Conservation (phyloP, 768 basidiomycete species). For the Tricholomella constricta region DNA sequence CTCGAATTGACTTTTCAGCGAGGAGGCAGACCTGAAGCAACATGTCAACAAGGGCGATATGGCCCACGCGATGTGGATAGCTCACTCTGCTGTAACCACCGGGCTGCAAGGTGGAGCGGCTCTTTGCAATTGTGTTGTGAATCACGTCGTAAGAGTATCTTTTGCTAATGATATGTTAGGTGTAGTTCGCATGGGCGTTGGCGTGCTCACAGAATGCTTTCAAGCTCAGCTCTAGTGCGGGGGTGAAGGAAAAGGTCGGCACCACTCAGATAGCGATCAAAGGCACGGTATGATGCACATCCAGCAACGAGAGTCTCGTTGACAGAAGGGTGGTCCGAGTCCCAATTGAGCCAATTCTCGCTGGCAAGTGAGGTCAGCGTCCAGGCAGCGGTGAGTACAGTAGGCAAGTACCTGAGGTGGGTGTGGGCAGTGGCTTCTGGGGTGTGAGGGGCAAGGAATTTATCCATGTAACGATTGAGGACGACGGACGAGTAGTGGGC, state of each 20-base stretch:
- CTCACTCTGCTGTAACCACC: slow-evolving; percentile 52
- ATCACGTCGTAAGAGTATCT: slow-evolving; percentile 80
- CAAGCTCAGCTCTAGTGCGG: slow-evolving; percentile 62
- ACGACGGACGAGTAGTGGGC: slow-evolving; percentile 16
- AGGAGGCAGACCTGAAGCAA: slow-evolving; percentile 61
- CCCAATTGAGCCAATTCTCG: slow-evolving; percentile 71
- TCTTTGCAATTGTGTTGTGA: slow-evolving; percentile 76
- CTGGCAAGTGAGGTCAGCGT: slow-evolving; percentile 36
- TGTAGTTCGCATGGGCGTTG: not conserved
- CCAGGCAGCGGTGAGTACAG: not conserved
- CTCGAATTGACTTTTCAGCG: slow-evolving; percentile 68
- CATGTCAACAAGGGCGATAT: not conserved
- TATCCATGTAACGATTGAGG: slow-evolving; percentile 51
- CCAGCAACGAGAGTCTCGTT: slow-evolving; percentile 76
- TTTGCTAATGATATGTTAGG: slow-evolving; percentile 42
- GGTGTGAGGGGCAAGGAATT: slow-evolving; percentile 71
- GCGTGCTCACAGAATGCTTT: slow-evolving; percentile 64
- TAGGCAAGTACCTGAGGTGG: slow-evolving; percentile 58
- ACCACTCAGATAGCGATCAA: slow-evolving; percentile 72
- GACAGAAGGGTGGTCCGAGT: slow-evolving; percentile 66
- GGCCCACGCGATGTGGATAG: not conserved
- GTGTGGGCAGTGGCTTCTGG: slow-evolving; percentile 73
- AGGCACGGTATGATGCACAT: slow-evolving; percentile 79
- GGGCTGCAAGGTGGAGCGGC: slow-evolving; percentile 61
- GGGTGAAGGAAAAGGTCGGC: slow-evolving; percentile 74